Percentiles rank a stretch among this genome's conserved stretches.
Conservation (phyloP, 2,329 filamentous ascomycete genomes). For the Aphanoascus verrucosus region DNA sequence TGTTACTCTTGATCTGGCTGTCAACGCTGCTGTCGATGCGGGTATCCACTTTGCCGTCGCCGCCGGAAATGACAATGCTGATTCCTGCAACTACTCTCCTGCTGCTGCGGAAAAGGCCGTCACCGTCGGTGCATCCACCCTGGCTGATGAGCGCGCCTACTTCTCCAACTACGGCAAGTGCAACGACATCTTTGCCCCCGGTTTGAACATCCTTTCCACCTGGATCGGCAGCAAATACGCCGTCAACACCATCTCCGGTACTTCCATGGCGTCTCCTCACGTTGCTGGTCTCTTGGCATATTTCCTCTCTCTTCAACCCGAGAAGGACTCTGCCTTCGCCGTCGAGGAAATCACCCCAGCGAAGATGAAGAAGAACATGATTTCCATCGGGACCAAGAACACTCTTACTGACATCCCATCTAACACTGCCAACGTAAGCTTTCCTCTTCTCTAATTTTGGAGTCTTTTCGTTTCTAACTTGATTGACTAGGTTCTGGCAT, state of each 20-base stretch:
- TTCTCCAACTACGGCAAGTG: constrained; percentile 99
- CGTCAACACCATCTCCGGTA: constrained; percentile 97
- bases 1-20: constrained; percentile 74
- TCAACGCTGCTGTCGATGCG: constrained; percentile 83
- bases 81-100: constrained; percentile 98
- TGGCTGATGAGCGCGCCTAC: constrained; percentile 93
- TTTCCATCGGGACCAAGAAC: constrained; percentile 69
- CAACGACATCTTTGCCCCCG: constrained; percentile 97
- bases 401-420: constrained; percentile 70
- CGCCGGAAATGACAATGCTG: constrained; percentile 96
- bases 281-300: constrained; percentile 94
- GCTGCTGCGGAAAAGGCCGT: constrained; percentile 84
- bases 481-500: constrained; percentile 60
- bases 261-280: constrained; percentile 97
- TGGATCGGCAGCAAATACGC: constrained; percentile 97
- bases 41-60: constrained; percentile 97
- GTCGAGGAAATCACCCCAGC: constrained; percentile 81
- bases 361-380: constrained; percentile 83
- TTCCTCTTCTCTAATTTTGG: not conserved
- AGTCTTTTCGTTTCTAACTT: constrained; percentile 20
- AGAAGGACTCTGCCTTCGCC: constrained; percentile 79
- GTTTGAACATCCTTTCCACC: constrained; percentile 92
- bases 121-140: constrained; percentile 88
- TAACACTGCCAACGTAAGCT: constrained; percentile 68
- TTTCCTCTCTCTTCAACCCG: constrained; percentile 90